Percentiles rank a stretch among this genome's conserved stretches.
These are phyloP conservation scores for Stephanodiscus triporus DNA, from an alignment of 108 stramenopile species.

Conservation along the genomic window DNA sequence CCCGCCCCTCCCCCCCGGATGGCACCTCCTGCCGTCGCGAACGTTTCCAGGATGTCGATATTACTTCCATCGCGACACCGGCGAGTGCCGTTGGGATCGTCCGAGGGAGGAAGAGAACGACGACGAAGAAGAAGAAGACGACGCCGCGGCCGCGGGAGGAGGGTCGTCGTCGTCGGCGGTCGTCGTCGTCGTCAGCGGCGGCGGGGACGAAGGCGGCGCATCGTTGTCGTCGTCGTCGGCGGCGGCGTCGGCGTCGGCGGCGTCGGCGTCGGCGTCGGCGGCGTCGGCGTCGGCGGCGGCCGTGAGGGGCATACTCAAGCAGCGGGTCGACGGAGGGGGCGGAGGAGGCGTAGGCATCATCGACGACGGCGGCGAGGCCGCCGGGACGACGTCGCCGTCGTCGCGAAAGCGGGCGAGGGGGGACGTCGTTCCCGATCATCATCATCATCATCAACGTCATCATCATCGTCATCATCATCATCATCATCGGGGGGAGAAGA, in stretches of 20 bases:
- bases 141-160: no score
- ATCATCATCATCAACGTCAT: constrained; percentile 17
- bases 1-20: constrained; percentile 60
- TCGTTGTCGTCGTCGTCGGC: not conserved
- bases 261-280: not conserved
- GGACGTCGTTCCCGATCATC: not conserved
- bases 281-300: not conserved
- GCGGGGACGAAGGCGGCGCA: not conserved
- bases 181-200: constrained; percentile 1
- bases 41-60: constrained; percentile 65
- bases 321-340: not conserved
- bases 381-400: not conserved
- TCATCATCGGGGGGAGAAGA: constrained; percentile 9
- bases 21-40: constrained; percentile 60
- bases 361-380: not conserved
- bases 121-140: no score
- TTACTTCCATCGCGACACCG: constrained; percentile 83
- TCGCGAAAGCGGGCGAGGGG: constrained; percentile 16
- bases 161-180: not conserved
- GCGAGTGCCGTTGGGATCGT: constrained; percentile 69
- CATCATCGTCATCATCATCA: constrained; percentile 17
- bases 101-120: no score
- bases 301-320: constrained; percentile 1
- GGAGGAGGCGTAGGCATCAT: not conserved
- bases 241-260: not conserved